Conservation (phyloP, 306 rosid genomes). For the Canavalia ensiformis region DNA sequence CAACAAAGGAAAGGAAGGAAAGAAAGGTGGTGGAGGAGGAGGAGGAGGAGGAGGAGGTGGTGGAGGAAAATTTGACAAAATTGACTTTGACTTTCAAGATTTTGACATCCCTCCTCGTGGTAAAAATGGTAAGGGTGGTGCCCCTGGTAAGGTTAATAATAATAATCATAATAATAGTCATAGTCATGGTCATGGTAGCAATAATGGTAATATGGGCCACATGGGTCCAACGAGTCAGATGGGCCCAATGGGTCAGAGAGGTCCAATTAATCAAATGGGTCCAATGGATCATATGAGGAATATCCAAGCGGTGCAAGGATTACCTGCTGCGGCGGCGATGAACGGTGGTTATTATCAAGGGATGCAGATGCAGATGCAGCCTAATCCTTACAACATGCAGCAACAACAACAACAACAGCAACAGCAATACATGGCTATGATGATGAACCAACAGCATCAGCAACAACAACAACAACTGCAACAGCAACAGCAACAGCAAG, state of each 20-base stretch:
- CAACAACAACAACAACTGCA: conserved; percentile 58
- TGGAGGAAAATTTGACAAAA: conserved; percentile 50
- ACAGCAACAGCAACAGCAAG: conserved; percentile 61
- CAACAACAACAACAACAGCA: conserved; percentile 56
- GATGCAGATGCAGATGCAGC: conserved; percentile 70
- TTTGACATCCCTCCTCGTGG: conserved; percentile 58
- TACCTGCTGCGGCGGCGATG: conserved; percentile 74
- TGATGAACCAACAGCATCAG: conserved; percentile 80
- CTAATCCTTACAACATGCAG: conserved; percentile 58
- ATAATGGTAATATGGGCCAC: conserved; percentile 47
- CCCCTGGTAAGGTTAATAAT: conserved; percentile 22
- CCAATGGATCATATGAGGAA: conserved; percentile 65
- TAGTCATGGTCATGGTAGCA: conserved; percentile 49
- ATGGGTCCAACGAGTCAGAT: conserved; percentile 58
- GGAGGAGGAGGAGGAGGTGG: neutral
- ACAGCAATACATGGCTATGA: conserved; percentile 83
- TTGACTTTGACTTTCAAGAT: conserved; percentile 60
- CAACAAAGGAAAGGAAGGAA: conserved; percentile 59
- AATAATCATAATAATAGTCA: conserved; percentile 38
- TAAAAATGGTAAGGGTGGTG: conserved; percentile 61
- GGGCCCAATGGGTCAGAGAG: conserved; percentile 50
- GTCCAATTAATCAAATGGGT: conserved; percentile 58
- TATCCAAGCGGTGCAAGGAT: conserved; percentile 82
- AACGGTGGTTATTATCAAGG: conserved; percentile 77
- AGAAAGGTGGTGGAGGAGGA: conserved; percentile 40